Conservation (phyloP, 495 filamentous ascomycete species). For the Neurospora sp. region DNA sequence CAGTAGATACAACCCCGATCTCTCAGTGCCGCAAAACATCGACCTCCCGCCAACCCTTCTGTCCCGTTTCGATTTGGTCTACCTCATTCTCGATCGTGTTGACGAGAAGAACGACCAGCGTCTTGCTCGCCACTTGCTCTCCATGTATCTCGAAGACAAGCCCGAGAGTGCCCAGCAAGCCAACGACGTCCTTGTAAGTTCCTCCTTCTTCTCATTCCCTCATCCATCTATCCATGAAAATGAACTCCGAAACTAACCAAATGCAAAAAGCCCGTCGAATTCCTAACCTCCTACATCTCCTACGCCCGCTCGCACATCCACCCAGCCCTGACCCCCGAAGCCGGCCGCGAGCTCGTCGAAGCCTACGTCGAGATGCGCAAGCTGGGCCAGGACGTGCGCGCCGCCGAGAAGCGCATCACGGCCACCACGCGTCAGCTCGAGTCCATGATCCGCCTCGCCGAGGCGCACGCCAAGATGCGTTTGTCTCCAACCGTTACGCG, state of each 20-base stretch:
- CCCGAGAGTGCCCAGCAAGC: constrained; percentile 67
- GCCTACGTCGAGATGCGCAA: constrained; percentile 95
- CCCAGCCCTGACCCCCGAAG: constrained; percentile 65
- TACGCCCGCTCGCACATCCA: constrained; percentile 86
- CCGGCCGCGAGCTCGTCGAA: constrained; percentile 68
- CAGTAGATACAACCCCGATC: constrained; percentile 89
- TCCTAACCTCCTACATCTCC: constrained; percentile 93
- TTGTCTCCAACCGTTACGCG: constrained; percentile 64
- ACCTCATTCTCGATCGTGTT: constrained; percentile 86
- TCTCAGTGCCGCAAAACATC: constrained; percentile 96
- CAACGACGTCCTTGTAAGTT: constrained; percentile 67
- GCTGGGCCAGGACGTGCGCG: constrained; percentile 87
- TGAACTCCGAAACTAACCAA: constrained; percentile 11
- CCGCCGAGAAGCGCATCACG: constrained; percentile 89
- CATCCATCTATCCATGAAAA: neutral
- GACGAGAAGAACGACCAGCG: constrained; percentile 83
- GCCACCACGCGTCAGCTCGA: constrained; percentile 94
- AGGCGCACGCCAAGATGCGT: constrained; percentile 97
- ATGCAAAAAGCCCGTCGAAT: constrained; percentile 68
- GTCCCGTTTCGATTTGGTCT: constrained; percentile 93
- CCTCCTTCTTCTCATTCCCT: neutral
- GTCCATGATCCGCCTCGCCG: constrained; percentile 90
- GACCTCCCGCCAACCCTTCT: constrained; percentile 91
- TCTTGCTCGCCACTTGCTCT: constrained; percentile 81
- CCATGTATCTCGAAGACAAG: constrained; percentile 93